Percentiles rank a stretch among this genome's conserved stretches.
phyloP scores from a whole-genome alignment of 306 rosid genomes.

The Sesbania bispinosa region DNA sequence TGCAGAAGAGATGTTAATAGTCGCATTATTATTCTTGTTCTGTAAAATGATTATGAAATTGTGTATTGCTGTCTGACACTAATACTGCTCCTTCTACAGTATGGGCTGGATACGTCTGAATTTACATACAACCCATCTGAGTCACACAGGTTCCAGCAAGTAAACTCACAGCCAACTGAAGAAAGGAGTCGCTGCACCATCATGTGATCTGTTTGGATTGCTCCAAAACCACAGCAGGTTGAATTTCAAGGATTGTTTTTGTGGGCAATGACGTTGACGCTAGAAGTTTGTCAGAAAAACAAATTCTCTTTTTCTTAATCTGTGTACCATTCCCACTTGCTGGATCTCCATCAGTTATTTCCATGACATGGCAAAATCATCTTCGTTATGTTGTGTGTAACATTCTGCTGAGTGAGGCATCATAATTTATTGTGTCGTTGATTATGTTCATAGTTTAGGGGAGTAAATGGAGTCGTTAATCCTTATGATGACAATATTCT shows the following conservation, averaged over 20 bases:
- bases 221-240: slow-evolving; percentile 12
- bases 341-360: slow-evolving; percentile 25
- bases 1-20: not conserved
- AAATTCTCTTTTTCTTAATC: slow-evolving; percentile 26
- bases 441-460: slow-evolving; percentile 8
- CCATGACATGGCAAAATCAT: slow-evolving; percentile 25
- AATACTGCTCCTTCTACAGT: slow-evolving; percentile 46
- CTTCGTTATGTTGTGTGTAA: slow-evolving; percentile 34
- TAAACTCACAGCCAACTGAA: slow-evolving; percentile 71
- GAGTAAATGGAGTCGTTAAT: slow-evolving; percentile 14
- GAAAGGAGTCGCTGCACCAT: slow-evolving; percentile 87
- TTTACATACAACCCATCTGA: slow-evolving; percentile 96
- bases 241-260: slow-evolving; percentile 27
- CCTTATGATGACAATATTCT: not conserved
- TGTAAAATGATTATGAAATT: not conserved
- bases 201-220: slow-evolving; percentile 53
- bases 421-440: not conserved
- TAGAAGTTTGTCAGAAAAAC: slow-evolving; percentile 21
- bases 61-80: slow-evolving; percentile 6
- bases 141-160: slow-evolving; percentile 75
- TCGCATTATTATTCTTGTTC: not conserved
- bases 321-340: slow-evolving; percentile 37
- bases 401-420: slow-evolving; percentile 22
- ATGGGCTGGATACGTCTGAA: slow-evolving; percentile 93
- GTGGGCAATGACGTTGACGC: slow-evolving; percentile 24